A percentile compares a stretch with the other conserved stretches of the same genome.
Conservation (phyloP, 1,139 yeast species). For the Geotrichum bryndzae region DNA sequence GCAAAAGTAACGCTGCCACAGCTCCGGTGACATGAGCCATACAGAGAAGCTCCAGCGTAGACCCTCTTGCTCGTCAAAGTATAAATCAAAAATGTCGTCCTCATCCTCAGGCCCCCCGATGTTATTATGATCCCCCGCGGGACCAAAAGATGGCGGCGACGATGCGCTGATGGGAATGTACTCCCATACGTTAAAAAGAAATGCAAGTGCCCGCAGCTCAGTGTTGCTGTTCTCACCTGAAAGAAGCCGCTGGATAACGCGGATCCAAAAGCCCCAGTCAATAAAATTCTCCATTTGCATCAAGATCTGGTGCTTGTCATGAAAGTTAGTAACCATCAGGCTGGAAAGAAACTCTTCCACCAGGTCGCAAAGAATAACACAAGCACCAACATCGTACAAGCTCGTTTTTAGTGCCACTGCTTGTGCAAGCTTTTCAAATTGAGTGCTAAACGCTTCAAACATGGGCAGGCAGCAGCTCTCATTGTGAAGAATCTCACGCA, state of each 20-base stretch:
- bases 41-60: slow-evolving; percentile 41
- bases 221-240: slow-evolving; percentile 55
- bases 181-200: slow-evolving; percentile 71
- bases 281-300: slow-evolving; percentile 32
- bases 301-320: slow-evolving; percentile 25
- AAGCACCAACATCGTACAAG: slow-evolving; percentile 39
- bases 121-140: not conserved
- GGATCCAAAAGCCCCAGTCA: slow-evolving; percentile 76
- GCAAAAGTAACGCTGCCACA: slow-evolving; percentile 54
- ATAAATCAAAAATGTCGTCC: slow-evolving; percentile 18
- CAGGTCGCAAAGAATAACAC: slow-evolving; percentile 47
- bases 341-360: slow-evolving; percentile 39
- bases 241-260: slow-evolving; percentile 51
- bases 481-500: slow-evolving; percentile 37
- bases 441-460: slow-evolving; percentile 31
- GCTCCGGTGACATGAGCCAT: slow-evolving; percentile 48
- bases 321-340: slow-evolving; percentile 26
- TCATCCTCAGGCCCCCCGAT: not conserved
- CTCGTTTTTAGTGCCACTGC: slow-evolving; percentile 35
- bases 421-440: slow-evolving; percentile 37
- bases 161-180: slow-evolving; percentile 46
- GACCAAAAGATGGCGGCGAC: not conserved
- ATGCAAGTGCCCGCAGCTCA: slow-evolving; percentile 57
- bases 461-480: slow-evolving; percentile 31
- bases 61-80: slow-evolving; percentile 21